Base-by-base conservation (phyloP, 768 basidiomycete genomes). In the Boletus edulis region DNA sequence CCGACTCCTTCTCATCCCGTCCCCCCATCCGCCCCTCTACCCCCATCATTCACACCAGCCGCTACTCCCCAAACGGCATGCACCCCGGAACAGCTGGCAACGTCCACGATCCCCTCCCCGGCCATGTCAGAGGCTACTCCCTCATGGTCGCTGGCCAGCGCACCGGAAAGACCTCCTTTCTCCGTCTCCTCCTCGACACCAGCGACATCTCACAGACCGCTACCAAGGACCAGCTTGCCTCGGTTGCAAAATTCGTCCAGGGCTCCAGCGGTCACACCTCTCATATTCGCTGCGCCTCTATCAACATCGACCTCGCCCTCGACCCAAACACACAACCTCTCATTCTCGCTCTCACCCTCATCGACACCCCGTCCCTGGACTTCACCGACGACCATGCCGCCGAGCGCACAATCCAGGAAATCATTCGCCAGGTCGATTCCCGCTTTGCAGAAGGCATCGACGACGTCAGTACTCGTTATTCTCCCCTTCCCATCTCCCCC, bases 121-220 rank as follows among this genome's bases (percentile, higher is more conserved):
- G 51, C 66, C 57, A 56, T 54, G 59, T 65, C 67, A 67, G 62
- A 65, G 74, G 75, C 37, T 81, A 81, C 76, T 85, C 86, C 62
- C 75, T 92, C 71, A 86, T 92, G 76, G 89, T 90, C 66, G 90
- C 89, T 54, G 90, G 90, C 49, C 84, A 82, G 68, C 78, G 86
- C 74, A 85, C 87, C 74, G 88, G 89, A 73, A 94, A 94, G 80
- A 91, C 90, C 22, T 86, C 89, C 57, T 89, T 94, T 67, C 85
- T 92, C 67, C 84, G 89, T 54, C 87, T 92, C 65, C 79, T 94
- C 60, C 82, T 92, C 71, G 89, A 91, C 77, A 90, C 91, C 60
- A 81, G 81, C 76, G 76, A 81, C 67, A 76, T 92, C 65, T 81
- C 88, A 14, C 74, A 79, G 39, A 68, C 76, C 20, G 81, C 83